Percentiles rank a stretch among this genome's conserved stretches.
Conservation (phyloP, 2,329 filamentous ascomycete genomes). For the Clonostachys rosea region DNA sequence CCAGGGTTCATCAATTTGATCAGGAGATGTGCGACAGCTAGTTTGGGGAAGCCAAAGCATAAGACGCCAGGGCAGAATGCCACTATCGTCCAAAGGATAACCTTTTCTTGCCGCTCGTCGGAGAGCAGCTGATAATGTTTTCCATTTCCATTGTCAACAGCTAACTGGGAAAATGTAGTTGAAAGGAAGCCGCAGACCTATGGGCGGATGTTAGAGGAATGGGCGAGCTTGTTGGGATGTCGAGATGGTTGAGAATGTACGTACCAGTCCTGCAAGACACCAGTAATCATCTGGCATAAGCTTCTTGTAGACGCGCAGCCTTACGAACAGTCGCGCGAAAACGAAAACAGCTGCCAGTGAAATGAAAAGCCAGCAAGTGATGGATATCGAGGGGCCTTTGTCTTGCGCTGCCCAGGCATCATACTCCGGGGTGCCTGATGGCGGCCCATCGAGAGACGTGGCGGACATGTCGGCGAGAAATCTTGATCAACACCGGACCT, state of each 20-base stretch:
- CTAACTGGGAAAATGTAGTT: slow-evolving; percentile 7
- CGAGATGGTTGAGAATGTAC: background rate
- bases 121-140: slow-evolving; percentile 8
- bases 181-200: slow-evolving; percentile 8
- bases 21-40: slow-evolving; percentile 31
- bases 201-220: slow-evolving; percentile 1
- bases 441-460: background rate
- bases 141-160: slow-evolving; percentile 11
- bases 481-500: too few species aligned
- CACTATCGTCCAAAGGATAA: slow-evolving; percentile 22
- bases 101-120: slow-evolving; percentile 2
- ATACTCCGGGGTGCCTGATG: slow-evolving; percentile 4
- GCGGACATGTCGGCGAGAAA: too few species aligned
- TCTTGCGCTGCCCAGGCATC: slow-evolving; percentile 6
- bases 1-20: slow-evolving; percentile 29
- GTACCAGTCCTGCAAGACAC: background rate
- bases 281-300: slow-evolving; percentile 10
- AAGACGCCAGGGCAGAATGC: slow-evolving; percentile 29
- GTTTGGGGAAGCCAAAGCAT: slow-evolving; percentile 32
- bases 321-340: slow-evolving; percentile 5
- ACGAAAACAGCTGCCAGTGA: slow-evolving; percentile 7
- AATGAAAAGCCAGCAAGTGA: slow-evolving; percentile 9
- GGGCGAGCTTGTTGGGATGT: slow-evolving; percentile 1
- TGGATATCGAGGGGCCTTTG: slow-evolving; percentile 9
- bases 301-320: slow-evolving; percentile 4